These are phyloP conservation scores for Lactifluus pinguis DNA, from an alignment of 768 basidiomycete genomes.

Conservation along the genomic window DNA sequence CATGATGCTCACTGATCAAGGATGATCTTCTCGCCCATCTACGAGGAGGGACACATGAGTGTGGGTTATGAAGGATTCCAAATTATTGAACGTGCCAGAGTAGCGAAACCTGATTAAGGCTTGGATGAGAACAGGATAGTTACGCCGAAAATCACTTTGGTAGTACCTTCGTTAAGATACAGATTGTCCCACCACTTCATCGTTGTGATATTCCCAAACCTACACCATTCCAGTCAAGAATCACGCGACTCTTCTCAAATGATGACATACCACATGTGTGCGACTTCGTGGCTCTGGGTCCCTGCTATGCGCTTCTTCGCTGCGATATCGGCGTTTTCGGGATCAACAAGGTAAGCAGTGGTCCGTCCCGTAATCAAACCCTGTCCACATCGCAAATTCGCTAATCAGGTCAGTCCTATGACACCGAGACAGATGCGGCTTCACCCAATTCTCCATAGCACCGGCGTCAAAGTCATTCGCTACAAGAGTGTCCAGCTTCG, in stretches of 20 bases:
- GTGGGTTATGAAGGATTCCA: slow-evolving; percentile 9
- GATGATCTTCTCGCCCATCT: slow-evolving; percentile 44
- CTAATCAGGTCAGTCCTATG: neutral
- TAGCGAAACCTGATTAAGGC: slow-evolving; percentile 74
- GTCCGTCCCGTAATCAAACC: slow-evolving; percentile 88
- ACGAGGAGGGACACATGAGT: slow-evolving; percentile 6
- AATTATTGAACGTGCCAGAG: slow-evolving; percentile 41
- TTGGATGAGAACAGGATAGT: slow-evolving; percentile 1
- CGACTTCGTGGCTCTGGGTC: slow-evolving; percentile 80
- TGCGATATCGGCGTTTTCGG: slow-evolving; percentile 57
- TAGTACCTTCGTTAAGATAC: slow-evolving; percentile 81
- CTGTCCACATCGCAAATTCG: slow-evolving; percentile 22
- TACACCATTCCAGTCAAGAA: slow-evolving; percentile 15
- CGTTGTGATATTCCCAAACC: slow-evolving; percentile 91
- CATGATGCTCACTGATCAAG: neutral
- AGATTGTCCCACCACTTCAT: slow-evolving; percentile 92
- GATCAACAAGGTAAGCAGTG: slow-evolving; percentile 69
- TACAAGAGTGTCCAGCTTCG: slow-evolving; percentile 90
- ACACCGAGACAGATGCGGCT: neutral
- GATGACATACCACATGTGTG: slow-evolving; percentile 60
- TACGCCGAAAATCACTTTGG: neutral
- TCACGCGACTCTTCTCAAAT: neutral
- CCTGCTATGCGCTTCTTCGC: slow-evolving; percentile 74
- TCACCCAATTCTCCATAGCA: slow-evolving; percentile 87
- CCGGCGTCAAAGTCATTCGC: slow-evolving; percentile 86